Conservation (phyloP, 2,329 filamentous ascomycete genomes). For the Colletotrichum paranaense region DNA sequence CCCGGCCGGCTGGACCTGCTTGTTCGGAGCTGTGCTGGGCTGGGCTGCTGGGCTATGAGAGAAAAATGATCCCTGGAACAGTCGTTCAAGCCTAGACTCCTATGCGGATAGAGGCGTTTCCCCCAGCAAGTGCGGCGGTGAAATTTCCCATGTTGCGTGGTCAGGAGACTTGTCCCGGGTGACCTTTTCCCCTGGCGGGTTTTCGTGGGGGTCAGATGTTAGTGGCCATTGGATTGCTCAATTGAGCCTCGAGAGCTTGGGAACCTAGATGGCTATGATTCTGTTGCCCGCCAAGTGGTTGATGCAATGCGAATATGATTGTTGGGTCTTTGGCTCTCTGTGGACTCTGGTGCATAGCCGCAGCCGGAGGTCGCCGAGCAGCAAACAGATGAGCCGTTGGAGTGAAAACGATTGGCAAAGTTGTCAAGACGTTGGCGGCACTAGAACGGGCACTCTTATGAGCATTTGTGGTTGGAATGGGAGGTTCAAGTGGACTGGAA, state of each 20-base stretch:
- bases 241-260: slow-evolving; percentile 3
- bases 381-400: neutral
- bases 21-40: slow-evolving; percentile 4
- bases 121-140: slow-evolving; percentile 20
- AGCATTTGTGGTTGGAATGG: neutral
- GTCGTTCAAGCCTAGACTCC: neutral
- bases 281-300: neutral
- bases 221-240: neutral
- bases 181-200: slow-evolving; percentile 17
- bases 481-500: neutral
- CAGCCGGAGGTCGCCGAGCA: neutral
- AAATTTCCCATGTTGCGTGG: slow-evolving; percentile 2
- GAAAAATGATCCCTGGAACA: neutral
- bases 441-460: neutral
- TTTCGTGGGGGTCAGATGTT: slow-evolving; percentile 25
- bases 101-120: neutral
- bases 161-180: slow-evolving; percentile 28
- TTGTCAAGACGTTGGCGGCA: neutral
- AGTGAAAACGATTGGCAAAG: neutral
- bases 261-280: neutral
- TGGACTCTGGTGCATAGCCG: neutral
- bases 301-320: neutral
- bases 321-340: neutral
- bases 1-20: slow-evolving; percentile 33
- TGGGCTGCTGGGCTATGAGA: neutral